Conservation (phyloP, 2,329 filamentous ascomycete genomes). For the Fusarium newnesense region DNA sequence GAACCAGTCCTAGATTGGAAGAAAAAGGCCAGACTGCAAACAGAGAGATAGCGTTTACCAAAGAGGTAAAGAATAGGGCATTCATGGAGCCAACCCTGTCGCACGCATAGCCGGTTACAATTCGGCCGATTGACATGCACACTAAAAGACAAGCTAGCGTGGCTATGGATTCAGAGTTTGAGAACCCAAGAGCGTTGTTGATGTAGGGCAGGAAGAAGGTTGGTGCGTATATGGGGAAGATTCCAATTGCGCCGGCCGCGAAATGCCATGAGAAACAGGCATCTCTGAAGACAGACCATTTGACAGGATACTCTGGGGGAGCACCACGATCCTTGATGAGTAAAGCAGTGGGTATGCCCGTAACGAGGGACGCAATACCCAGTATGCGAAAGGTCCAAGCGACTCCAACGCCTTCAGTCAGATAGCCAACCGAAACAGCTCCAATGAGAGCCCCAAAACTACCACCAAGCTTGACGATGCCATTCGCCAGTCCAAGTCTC, state of each 20-base stretch:
- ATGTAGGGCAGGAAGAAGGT: background rate
- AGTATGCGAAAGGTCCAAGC: background rate
- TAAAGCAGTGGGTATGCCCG: background rate
- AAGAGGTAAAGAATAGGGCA: background rate
- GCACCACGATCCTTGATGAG: background rate
- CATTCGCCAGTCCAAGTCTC: background rate
- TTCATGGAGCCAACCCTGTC: background rate
- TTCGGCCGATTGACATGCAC: background rate
- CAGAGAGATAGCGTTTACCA: background rate
- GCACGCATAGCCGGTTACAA: background rate
- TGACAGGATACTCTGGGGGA: background rate
- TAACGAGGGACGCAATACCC: background rate
- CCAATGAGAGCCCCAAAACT: background rate
- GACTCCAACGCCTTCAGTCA: background rate
- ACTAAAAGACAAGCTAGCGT: background rate
- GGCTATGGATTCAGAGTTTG: background rate
- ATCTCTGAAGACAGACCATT: background rate
- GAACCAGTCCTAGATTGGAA: background rate
- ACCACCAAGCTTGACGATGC: background rate
- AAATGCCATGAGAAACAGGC: background rate
- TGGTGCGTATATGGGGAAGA: background rate
- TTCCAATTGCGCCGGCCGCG: background rate
- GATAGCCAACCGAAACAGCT: background rate
- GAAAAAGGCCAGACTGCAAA: background rate
- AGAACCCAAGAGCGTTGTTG: background rate